Evolutionary conservation across 2,329 filamentous ascomycete genomes (phyloP).

Genomic region (Fusarium brachygibbosum): DNA sequence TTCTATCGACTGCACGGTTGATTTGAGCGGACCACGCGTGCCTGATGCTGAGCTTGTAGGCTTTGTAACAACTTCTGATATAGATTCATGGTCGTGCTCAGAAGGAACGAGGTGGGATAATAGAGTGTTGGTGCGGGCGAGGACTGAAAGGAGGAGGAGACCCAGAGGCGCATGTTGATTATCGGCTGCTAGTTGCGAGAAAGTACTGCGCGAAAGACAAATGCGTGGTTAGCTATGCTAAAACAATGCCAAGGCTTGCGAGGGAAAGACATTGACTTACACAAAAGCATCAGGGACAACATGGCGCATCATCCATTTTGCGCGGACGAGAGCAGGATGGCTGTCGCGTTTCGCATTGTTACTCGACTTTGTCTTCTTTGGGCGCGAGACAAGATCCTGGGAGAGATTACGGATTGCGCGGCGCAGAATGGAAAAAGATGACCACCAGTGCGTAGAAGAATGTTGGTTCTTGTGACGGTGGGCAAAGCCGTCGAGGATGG

Average conservation of each 20-base stretch:
- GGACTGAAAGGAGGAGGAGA: conserved; percentile 73
- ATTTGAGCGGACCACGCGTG: background rate
- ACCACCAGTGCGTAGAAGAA: conserved; percentile 83
- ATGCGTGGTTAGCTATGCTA: conserved; percentile 10
- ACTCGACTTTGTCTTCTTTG: conserved; percentile 27
- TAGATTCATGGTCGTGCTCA: conserved; percentile 8
- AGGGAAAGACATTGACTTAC: conserved; percentile 47
- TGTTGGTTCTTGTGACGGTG: conserved; percentile 95
- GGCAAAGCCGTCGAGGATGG: conserved; percentile 78
- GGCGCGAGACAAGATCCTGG: conserved; percentile 42
- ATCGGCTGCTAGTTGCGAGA: conserved; percentile 78
- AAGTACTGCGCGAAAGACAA: conserved; percentile 60
- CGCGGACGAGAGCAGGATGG: conserved; percentile 40
- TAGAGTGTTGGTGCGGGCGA: conserved; percentile 69
- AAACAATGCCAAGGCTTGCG: background rate
- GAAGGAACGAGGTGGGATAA: conserved; percentile 55
- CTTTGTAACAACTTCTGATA: background rate
- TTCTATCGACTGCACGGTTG: background rate
- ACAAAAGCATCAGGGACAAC: conserved; percentile 55
- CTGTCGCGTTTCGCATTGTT: conserved; percentile 15
- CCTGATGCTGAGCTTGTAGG: background rate
- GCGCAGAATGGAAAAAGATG: conserved; percentile 77
- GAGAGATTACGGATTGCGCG: conserved; percentile 71
- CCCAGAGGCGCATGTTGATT: conserved; percentile 80
- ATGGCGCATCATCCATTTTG: conserved; percentile 50